Base-by-base conservation (phyloP, 768 basidiomycete species). In the Rhizopogon roseolus region DNA sequence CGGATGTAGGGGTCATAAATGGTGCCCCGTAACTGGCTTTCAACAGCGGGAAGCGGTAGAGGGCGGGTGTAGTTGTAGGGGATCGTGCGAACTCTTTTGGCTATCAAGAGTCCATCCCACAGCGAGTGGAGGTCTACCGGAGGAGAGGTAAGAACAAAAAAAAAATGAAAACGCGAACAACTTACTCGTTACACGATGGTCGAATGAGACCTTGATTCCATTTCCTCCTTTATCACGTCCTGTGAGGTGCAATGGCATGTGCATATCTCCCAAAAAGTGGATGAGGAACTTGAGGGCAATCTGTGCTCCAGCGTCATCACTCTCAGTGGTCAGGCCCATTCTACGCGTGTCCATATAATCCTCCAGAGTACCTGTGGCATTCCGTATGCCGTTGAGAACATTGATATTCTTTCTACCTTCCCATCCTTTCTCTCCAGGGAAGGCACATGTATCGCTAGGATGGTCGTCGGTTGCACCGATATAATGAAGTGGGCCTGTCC, bases 181-280 rank as follows among this genome's bases (percentile, higher is more conserved):
- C 87, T 58, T 57, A 91, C 90, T 92, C 34, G 84, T 89, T 48
- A 75, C 69, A 28, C 87, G 75, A 0, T 81, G 82, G 54, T 86
- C 88, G 65, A 90, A 97, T 11, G 72, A 62, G 27, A 94, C 90
- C 61, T 84, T 84, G 57, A 78, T 80, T 6, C 80, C 80, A 64
- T 98, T 98, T 1, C 95, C 96, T 5, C 96, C 96, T 29, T 90
- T 78, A 60, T 93, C 84, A 16, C 93, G 76, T 2, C 91, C 91
- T 0, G 89, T 89, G 37, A 99, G 78, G 67, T 99, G 96, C 51
- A 99, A 73, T 5, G 96, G 96, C 80, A 88, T 85, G 62, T 97
- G 96, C 77, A 96, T 76, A 66, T 98, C 96, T 0, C 96, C 94
- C 10, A 97, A 52, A 61, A 93, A 98, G 68, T 99, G 97, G 29